Evolutionary conservation across 257 asterid genomes (phyloP), one percentile per base, ranked within the genome.

Genomic region (Voacanga thouarsii): DNA sequence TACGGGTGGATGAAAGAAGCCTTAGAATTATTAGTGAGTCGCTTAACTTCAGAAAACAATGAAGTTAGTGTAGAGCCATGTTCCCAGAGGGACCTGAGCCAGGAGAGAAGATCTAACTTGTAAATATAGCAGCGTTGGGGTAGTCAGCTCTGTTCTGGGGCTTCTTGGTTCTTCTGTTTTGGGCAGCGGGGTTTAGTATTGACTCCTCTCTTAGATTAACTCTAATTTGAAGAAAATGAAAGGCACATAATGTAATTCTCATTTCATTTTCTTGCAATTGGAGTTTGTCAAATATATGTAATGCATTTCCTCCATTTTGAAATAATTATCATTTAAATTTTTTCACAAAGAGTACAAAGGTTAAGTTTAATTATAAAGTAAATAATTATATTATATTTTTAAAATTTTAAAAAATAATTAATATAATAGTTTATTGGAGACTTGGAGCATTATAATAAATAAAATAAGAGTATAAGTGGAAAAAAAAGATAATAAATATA

Each of bases 1-100:
- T 73, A 84, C 4, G 75, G 80, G 68, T 87, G 90, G 90, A 84
- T 87, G 90, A 87, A 82, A 68, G 90, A 84, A 53, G 90, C 88
- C 30, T 80, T 87, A 75, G 88, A 82, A 24, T 19, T 43, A 7
- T 71, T 84, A n/a, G 90, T 84, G n/a, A 64, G 28, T 24, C 76
- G 76, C 24, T 55, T 82, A 53, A 72, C 83, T 57, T 71, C 78
- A 21, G 77, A 73, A 55, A n/a, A 53, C 6, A 78, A 9, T 0
- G 81, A 81, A 26, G 53, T 69, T 16, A 66, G 39, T 23, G 57
- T 55, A 57, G 73, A 49, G 19, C 50, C 39, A 59, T 81, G 77
- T 56, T 26, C 57, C 63, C 55, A 65, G 44, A 60, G 2, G 37
- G 37, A 33, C 15, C 75, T 64, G 43, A 65, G 4, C 53, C 77